Evolutionary conservation across 345 rosid species (phyloP), one percentile per base, ranked within the genome.

Genomic region (Eucalyptus erythrocorys): DNA sequence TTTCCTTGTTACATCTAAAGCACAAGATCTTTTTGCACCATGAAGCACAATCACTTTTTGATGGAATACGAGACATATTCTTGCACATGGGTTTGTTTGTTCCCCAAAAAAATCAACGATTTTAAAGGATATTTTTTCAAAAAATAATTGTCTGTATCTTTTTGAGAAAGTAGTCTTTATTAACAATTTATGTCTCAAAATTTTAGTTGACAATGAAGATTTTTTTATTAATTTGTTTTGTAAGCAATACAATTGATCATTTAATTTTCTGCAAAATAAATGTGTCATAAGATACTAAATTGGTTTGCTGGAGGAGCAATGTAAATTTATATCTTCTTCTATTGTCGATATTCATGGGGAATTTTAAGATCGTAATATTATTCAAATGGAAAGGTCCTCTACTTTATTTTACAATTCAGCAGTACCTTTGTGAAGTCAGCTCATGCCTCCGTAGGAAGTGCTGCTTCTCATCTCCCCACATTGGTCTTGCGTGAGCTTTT

Each of bases 61-160:
- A 76, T 37, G 82, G 45, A 34, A 15, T 19, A 8, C 3, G 5
- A 66, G 19, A 4, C 79, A 32, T 32, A 32, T 5, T 17, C 24
- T 34, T 68, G 24, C 13, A 17, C 12, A 34, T 8, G 22, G 24
- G 22, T 16, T n/a, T 19, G 6, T 21, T 76, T 76, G 27, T 37
- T 21, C 42, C 5, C 0, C 1, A 0, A 16, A 64, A 68, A 37
- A 76, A 3, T 19, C 26, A 37, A 37, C 5, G 0, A 37, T 37
- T 22, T 21, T 10, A 37, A 37, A 10, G 37, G 4, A 21, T 3
- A 21, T 37, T 37, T 76, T 76, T 76, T 37, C 27, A 3, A 10
- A 76, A 40, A 22, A 21, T 37, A 6, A 10, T 37, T 11, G 1
- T 19, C 1, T 71, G 5, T 76, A 76, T 71, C 14, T 37, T 43